These are phyloP conservation scores for Arctium lappa DNA, from an alignment of 129 eudicot genomes.

Conservation along the genomic window DNA sequence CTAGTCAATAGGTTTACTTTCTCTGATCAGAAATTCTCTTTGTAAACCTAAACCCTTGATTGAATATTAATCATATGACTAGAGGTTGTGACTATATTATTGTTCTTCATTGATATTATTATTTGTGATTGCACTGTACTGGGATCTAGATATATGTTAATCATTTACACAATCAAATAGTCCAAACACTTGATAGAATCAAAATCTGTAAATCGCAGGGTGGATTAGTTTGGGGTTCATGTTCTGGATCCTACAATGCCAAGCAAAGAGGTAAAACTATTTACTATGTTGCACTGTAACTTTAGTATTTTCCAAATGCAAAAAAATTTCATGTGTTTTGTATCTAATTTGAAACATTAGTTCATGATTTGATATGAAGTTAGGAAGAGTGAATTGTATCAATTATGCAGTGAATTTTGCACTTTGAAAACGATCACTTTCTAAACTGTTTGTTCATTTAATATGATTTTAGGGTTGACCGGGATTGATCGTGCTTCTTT, in stretches of 20 bases:
- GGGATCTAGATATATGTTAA: no score
- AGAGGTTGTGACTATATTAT: no score
- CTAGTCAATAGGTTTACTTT: no score
- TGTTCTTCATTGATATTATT: no score
- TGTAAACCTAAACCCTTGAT: no score
- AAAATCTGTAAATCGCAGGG: constrained; percentile 35
- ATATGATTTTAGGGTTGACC: constrained; percentile 43
- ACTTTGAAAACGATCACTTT: background rate
- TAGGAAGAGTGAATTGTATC: background rate
- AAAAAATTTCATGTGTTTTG: background rate
- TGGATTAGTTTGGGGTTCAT: constrained; percentile 68
- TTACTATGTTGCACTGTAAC: background rate
- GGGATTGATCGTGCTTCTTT: constrained; percentile 60
- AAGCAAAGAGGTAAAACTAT: constrained; percentile 36
- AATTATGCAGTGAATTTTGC: background rate
- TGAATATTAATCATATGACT: no score
- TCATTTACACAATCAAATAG: no score
- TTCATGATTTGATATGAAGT: background rate
- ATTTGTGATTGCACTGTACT: no score
- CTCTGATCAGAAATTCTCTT: no score
- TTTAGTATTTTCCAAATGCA: background rate
- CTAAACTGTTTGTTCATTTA: constrained; percentile 6
- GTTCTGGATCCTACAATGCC: constrained; percentile 61
- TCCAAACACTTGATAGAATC: background rate
- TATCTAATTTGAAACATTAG: background rate